Percentiles rank a stretch among this genome's conserved stretches.
Evolutionary conservation across 2,329 filamentous ascomycete genomes (phyloP).

Genomic region (Exophiala mesophila): DNA sequence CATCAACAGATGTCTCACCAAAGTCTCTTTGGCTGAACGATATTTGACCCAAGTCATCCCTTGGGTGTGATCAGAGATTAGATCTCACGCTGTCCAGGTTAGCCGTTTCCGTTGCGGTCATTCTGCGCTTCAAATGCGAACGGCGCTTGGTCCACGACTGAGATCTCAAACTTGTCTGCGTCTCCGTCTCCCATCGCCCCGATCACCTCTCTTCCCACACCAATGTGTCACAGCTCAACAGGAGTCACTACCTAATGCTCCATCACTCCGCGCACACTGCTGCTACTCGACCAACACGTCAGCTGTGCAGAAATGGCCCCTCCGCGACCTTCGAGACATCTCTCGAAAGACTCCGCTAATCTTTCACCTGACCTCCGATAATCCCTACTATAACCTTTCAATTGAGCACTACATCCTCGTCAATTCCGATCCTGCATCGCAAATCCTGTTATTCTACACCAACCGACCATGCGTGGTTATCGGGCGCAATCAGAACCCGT

Average conservation of each 20-base stretch:
- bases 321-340: slow-evolving; percentile 12
- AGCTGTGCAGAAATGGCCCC: slow-evolving; percentile 10
- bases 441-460: slow-evolving; percentile 78
- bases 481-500: slow-evolving; percentile 96
- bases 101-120: too few species aligned
- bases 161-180: too few species aligned
- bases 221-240: not conserved
- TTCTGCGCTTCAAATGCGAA: too few species aligned
- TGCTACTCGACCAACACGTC: slow-evolving; percentile 1
- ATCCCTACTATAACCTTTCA: slow-evolving; percentile 87
- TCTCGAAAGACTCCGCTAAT: slow-evolving; percentile 47
- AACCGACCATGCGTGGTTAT: slow-evolving; percentile 86
- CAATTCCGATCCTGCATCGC: slow-evolving; percentile 65
- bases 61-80: too few species aligned
- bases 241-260: too few species aligned
- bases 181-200: not conserved
- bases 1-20: too few species aligned
- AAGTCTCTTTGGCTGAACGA: too few species aligned
- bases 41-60: too few species aligned
- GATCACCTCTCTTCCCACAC: not conserved
- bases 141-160: too few species aligned
- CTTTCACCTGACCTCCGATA: slow-evolving; percentile 63
- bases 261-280: too few species aligned
- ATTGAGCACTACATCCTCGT: slow-evolving; percentile 88
- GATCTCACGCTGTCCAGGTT: too few species aligned